phyloP scores from a whole-genome alignment of 148 eudicot genomes.

The Nepenthes gracilis region DNA sequence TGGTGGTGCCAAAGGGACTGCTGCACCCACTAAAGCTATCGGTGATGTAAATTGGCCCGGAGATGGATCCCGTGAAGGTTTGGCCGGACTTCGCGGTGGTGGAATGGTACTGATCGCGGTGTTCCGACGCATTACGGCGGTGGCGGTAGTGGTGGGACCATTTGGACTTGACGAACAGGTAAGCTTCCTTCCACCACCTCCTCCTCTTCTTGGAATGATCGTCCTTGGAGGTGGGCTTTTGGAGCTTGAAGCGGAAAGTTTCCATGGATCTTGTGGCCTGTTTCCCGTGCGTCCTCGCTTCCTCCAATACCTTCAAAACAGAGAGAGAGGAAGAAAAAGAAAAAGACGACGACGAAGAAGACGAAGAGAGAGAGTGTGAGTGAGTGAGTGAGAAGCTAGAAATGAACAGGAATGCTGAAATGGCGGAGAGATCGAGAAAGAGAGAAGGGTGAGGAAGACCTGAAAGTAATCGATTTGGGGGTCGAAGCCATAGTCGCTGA shows the following conservation, averaged over 20 bases:
- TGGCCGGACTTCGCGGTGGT: neutral
- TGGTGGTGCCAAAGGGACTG: conserved; percentile 40
- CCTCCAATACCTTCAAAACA: conserved; percentile 52
- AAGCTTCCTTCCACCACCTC: conserved; percentile 69
- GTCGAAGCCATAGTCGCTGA: conserved; percentile 82
- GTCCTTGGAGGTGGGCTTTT: conserved; percentile 61
- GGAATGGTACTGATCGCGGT: neutral
- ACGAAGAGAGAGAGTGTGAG: no score
- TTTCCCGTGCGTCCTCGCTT: conserved; percentile 56
- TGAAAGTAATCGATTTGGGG: conserved; percentile 79
- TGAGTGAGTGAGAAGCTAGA: no score
- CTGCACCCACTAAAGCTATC: conserved; percentile 43
- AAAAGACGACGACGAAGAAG: neutral
- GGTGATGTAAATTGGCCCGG: conserved; percentile 68
- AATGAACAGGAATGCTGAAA: neutral
- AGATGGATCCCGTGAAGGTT: conserved; percentile 11
- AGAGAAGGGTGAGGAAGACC: conserved; percentile 16
- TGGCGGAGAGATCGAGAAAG: neutral
- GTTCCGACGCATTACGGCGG: neutral
- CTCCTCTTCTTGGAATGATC: conserved; percentile 33
- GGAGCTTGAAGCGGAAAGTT: conserved; percentile 62
- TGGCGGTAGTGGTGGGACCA: conserved; percentile 18
- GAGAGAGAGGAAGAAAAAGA: neutral
- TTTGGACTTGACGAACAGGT: conserved; percentile 39
- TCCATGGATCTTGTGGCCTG: conserved; percentile 38